Evolutionary conservation across 495 filamentous ascomycete species (phyloP), one percentile per base, ranked within the genome.

Genomic region (Lophium mytilinum): DNA sequence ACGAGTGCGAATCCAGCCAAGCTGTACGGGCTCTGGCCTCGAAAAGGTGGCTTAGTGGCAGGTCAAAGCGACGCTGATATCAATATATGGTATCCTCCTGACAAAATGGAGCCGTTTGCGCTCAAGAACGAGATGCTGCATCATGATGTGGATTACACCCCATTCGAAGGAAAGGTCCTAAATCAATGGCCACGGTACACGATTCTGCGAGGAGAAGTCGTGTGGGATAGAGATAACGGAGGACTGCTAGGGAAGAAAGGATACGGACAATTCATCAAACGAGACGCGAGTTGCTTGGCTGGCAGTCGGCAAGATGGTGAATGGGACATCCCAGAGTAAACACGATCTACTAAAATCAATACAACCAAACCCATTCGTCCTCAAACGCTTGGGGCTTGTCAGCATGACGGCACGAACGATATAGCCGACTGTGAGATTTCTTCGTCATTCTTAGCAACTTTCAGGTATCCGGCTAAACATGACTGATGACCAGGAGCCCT

Each of bases 171-270:
- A 2, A 73, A 73, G 57, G 65, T 60, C 34, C 62, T 84, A 37
- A 68, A 69, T 34, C 80, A 83, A 42, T 86, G 81, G 82, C 81
- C 80, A 15, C 70, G 80, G 40, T 84, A 80, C 62, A 84, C 80
- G 6, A 69, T 84, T 12, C 58, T 86, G 14, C 71, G 81, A 19
- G 81, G 81, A 1, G 68, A 78, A 55, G 74, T 83, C 2, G 74
- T 83, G 4, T 86, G 79, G 77, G 75, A 77, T 57, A 71, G 73
- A 11, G 77, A 81, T 55, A 67, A 69, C 12, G 77, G 69, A 1
- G 78, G 78, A 11, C 52, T 81, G 1, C 52, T 78, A 6, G 80
- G 78, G 0, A 61, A 68, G 48, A 78, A 77, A 59, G 72, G 72
- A 9, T 74, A 74, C 67, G 82, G 81, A 0, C 49, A 74, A 60